Conservation (phyloP, 176 grass and related monocot species). For the Thinopyrum elongatum region DNA sequence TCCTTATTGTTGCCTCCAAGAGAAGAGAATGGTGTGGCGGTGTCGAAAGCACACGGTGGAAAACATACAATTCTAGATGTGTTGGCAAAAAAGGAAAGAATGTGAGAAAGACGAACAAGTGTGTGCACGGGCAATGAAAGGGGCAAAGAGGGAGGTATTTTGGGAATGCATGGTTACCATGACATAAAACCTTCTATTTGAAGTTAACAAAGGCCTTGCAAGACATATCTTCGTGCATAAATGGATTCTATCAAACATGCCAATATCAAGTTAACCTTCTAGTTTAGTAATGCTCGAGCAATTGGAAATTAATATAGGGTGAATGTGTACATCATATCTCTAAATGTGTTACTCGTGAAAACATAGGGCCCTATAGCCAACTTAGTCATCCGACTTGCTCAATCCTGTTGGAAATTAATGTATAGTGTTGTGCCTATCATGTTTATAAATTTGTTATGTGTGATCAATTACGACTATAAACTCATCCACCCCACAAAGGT, state of each 20-base stretch:
- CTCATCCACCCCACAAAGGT: no score
- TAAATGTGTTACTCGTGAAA: background rate
- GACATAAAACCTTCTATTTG: background rate
- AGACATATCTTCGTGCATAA: background rate
- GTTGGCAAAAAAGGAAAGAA: background rate
- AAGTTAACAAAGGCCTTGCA: background rate
- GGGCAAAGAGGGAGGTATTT: background rate
- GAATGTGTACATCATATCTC: background rate
- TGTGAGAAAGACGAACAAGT: background rate
- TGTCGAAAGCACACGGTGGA: background rate
- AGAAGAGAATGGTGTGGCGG: background rate
- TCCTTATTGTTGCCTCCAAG: background rate
- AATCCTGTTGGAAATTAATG: no score
- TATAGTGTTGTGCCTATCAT: no score
- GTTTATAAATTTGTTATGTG: no score
- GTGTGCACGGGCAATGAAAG: background rate
- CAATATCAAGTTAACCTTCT: background rate
- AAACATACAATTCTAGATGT: background rate
- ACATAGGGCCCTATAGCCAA: background rate
- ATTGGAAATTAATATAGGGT: background rate
- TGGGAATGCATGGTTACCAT: background rate
- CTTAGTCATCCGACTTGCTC: no score
- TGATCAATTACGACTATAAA: no score
- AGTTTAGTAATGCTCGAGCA: background rate
- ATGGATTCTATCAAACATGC: background rate